A percentile compares a stretch with the other conserved stretches of the same genome.
These are phyloP conservation scores for Sophora flavescens DNA, from an alignment of 306 rosid species.

Conservation along the genomic window DNA sequence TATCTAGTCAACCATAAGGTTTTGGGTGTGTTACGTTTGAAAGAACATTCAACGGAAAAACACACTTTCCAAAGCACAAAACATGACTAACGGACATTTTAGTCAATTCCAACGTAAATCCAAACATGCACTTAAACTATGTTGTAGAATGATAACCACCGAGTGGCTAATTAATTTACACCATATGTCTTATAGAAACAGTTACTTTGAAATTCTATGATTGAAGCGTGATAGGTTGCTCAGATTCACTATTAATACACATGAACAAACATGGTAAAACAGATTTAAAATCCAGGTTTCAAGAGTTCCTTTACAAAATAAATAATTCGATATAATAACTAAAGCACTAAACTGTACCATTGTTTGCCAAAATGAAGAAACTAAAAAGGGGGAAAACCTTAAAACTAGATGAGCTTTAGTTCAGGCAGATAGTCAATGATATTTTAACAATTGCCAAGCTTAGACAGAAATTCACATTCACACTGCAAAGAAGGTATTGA, in stretches of 20 bases:
- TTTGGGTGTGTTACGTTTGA: no score
- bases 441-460: slow-evolving; percentile 14
- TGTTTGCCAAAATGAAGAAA: slow-evolving; percentile 13
- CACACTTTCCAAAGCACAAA: no score
- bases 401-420: background rate
- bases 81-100: no score
- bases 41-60: no score
- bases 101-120: no score
- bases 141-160: background rate
- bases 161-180: background rate
- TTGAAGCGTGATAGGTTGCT: slow-evolving; percentile 15
- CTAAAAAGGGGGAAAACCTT: background rate
- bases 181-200: background rate
- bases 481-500: background rate
- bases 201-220: background rate
- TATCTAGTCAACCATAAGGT: slow-evolving; percentile 10
- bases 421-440: background rate
- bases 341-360: background rate
- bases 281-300: background rate
- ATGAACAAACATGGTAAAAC: background rate
- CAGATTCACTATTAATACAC: background rate
- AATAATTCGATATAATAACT: background rate
- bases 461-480: slow-evolving; percentile 8
- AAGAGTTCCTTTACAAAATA: slow-evolving; percentile 1
- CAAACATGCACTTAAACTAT: no score